These are phyloP conservation scores for Malassezia slooffiae DNA, from an alignment of 1,284 basidiomycete species.

Conservation along the genomic window DNA sequence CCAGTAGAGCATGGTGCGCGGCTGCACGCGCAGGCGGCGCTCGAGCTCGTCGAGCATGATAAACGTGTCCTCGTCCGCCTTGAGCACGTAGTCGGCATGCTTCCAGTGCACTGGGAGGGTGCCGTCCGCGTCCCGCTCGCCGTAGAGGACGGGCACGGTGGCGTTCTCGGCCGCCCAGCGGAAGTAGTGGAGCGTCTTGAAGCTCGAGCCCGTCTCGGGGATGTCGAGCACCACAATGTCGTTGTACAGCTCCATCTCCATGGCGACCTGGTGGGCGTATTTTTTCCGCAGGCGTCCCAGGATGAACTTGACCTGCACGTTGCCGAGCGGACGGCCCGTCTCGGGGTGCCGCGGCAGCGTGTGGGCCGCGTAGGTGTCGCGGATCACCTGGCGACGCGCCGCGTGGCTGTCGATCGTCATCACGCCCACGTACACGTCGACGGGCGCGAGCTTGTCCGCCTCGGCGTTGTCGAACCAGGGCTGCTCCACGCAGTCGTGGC, in stretches of 20 bases:
- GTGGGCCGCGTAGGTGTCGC: slow-evolving; percentile 79
- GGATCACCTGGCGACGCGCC: slow-evolving; percentile 76
- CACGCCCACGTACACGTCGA: slow-evolving; percentile 78
- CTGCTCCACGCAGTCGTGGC: slow-evolving; percentile 68
- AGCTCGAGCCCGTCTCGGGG: slow-evolving; percentile 79
- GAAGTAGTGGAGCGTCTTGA: slow-evolving; percentile 72
- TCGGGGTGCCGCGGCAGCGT: slow-evolving; percentile 38
- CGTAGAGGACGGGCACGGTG: slow-evolving; percentile 60
- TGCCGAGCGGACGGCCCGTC: slow-evolving; percentile 49
- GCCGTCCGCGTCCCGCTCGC: neutral
- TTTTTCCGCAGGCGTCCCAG: slow-evolving; percentile 71
- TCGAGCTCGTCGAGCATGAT: slow-evolving; percentile 43
- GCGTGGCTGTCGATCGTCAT: slow-evolving; percentile 68
- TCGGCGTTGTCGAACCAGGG: slow-evolving; percentile 48
- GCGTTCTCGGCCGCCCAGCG: slow-evolving; percentile 81
- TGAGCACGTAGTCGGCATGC: slow-evolving; percentile 44
- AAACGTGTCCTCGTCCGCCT: slow-evolving; percentile 45
- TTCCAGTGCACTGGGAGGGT: slow-evolving; percentile 39
- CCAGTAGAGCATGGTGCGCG: slow-evolving; percentile 41
- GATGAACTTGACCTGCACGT: slow-evolving; percentile 81
- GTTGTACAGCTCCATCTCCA: slow-evolving; percentile 87
- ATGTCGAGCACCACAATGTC: slow-evolving; percentile 76
- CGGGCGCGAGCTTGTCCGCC: slow-evolving; percentile 65
- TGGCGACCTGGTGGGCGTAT: slow-evolving; percentile 65
- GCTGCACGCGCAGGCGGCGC: slow-evolving; percentile 37